Base-by-base conservation (phyloP, 129 eudicot genomes). In the Artemisia annua region DNA sequence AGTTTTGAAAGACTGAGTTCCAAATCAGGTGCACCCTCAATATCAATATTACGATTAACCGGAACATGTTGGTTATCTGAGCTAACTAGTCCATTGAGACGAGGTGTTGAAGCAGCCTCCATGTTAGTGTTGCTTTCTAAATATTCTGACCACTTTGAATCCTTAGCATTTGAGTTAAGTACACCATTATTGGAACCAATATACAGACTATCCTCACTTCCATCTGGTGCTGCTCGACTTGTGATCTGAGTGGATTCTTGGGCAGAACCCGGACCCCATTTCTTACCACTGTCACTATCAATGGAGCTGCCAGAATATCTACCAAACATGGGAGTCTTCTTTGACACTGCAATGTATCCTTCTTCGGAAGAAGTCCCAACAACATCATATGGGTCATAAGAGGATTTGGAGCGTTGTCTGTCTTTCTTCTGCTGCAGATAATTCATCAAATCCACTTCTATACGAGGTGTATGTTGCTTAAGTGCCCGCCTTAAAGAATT, bases 381-480 rank as follows among this genome's bases (percentile, higher is more conserved):
- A 68, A 81, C 74, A 82, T 94, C 99, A 50, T 76, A 90, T 0
- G 93, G 93, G 79, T 94, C 99, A 59, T 88, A 93, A 48, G 88
- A 79, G 62, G 96, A 75, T 69, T 88, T 94, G 3, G 91, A 65
- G 50, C 97, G 97, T 52, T 86, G 91, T 67, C 91, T 73, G 48
- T 94, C 99, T 79, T 86, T 94, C 84, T 90, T 94, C 84, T 82
- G 88, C 67, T 94, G 99, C 81, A 94, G 73, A 84, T 80, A 94
- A 78, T 88, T 94, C 99, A 94, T 94, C 72, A 94, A 85, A 62
- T 94, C 99, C 10, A 94, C 99, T 82, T 94, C 99, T 51, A 94
- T 94, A 70, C 99, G 97, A 70, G 99, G 99, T 7, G 99, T 94
- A 48, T 86, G 87, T 79, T 90, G 97, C 73, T 94, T 94, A 32